Percentiles rank a stretch among this genome's conserved stretches.
These are phyloP conservation scores for Citrullus colocynthis DNA, from an alignment of 306 rosid species.

Conservation along the genomic window DNA sequence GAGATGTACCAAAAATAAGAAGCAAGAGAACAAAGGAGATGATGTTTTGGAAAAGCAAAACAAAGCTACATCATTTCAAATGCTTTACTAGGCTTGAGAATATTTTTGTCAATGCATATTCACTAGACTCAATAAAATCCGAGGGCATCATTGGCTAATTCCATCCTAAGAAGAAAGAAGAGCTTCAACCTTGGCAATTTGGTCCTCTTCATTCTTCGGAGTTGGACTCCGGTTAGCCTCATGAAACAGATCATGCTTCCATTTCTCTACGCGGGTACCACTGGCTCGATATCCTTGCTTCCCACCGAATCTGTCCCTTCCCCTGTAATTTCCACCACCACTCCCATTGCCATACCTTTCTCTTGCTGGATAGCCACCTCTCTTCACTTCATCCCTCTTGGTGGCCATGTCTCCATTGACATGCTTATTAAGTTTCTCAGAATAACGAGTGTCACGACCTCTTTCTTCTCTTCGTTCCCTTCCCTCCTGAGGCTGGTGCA, in stretches of 20 bases:
- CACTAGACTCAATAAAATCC: constrained; percentile 1
- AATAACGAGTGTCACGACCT: constrained; percentile 30
- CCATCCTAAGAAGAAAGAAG: constrained; percentile 55
- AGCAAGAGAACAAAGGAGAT: background rate
- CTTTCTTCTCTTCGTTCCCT: constrained; percentile 55
- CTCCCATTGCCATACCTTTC: constrained; percentile 38
- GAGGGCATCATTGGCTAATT: background rate
- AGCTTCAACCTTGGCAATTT: constrained; percentile 84
- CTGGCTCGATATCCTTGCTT: constrained; percentile 33
- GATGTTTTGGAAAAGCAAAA: background rate
- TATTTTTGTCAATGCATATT: background rate
- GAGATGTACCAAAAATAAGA: background rate
- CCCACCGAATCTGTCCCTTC: constrained; percentile 48
- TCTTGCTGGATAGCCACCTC: constrained; percentile 41
- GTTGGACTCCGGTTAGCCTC: constrained; percentile 57
- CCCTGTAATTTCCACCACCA: constrained; percentile 34
- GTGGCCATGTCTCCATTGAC: constrained; percentile 24
- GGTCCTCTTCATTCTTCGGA: constrained; percentile 86
- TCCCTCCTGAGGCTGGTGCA: constrained; percentile 28
- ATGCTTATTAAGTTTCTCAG: constrained; percentile 41
- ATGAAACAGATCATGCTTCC: constrained; percentile 83
- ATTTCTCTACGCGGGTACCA: constrained; percentile 51
- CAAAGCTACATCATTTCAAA: background rate
- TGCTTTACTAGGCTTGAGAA: background rate
- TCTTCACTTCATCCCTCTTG: constrained; percentile 34